A percentile compares a stretch with the other conserved stretches of the same genome.
phyloP scores from a whole-genome alignment of 768 basidiomycete species.

The Boletus bicolor region DNA sequence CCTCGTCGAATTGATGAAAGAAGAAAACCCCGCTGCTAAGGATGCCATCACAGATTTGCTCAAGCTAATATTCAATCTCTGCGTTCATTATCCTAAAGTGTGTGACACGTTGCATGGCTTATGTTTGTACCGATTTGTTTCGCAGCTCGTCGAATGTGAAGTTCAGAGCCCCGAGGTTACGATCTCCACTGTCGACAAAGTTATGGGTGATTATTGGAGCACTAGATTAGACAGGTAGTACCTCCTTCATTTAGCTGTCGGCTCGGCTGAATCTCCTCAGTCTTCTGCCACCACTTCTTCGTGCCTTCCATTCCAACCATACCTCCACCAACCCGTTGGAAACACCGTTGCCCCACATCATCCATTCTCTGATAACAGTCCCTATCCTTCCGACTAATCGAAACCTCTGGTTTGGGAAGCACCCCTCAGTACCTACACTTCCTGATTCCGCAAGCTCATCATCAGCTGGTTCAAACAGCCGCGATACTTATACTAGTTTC shows the following conservation, averaged over 20 bases:
- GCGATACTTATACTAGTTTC: slow-evolving; percentile 7
- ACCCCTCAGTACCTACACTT: slow-evolving; percentile 33
- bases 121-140: not conserved
- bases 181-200: slow-evolving; percentile 33
- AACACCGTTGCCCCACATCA: slow-evolving; percentile 74
- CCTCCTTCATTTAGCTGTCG: no score
- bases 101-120: not conserved
- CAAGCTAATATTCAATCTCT: slow-evolving; percentile 80
- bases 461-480: slow-evolving; percentile 17
- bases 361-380: slow-evolving; percentile 78
- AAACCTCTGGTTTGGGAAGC: slow-evolving; percentile 58
- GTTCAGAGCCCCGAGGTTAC: slow-evolving; percentile 32
- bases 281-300: slow-evolving; percentile 67
- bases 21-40: slow-evolving; percentile 40
- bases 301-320: slow-evolving; percentile 63
- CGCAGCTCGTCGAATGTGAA: slow-evolving; percentile 42
- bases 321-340: slow-evolving; percentile 62
- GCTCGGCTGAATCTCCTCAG: slow-evolving; percentile 23
- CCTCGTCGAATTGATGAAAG: slow-evolving; percentile 46
- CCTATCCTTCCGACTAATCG: slow-evolving; percentile 61
- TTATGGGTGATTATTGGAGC: slow-evolving; percentile 77
- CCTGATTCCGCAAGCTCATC: slow-evolving; percentile 38
- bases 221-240: slow-evolving; percentile 57
- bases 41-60: slow-evolving; percentile 82
- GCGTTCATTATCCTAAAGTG: slow-evolving; percentile 80